Evolutionary conservation across 2,329 filamentous ascomycete genomes (phyloP).

Genomic region (Parascedosporium putredinis): DNA sequence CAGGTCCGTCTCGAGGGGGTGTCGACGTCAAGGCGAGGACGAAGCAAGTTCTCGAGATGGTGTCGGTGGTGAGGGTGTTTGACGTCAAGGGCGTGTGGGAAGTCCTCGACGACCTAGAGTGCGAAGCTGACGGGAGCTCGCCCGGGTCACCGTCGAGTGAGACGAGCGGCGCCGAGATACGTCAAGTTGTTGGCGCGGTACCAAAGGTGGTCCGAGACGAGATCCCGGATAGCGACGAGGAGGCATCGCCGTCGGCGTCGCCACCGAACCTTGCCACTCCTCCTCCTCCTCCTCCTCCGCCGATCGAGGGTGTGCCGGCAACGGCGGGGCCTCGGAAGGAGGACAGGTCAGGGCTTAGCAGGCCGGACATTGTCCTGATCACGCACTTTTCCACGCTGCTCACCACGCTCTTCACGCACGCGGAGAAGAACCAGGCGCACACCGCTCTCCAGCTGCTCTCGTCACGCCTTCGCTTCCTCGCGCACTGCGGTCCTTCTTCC

Average conservation of each 20-base stretch:
- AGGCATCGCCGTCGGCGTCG: constrained; percentile 3
- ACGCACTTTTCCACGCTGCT: constrained; percentile 44
- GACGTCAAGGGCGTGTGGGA: constrained; percentile 49
- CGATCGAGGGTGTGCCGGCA: neutral
- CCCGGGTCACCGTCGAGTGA: neutral
- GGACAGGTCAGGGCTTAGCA: neutral
- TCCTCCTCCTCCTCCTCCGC: too few relatives aligned
- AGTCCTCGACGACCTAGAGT: constrained; percentile 40
- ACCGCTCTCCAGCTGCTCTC: constrained; percentile 35
- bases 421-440: constrained; percentile 37
- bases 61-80: constrained; percentile 47
- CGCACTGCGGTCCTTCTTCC: constrained; percentile 26
- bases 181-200: neutral
- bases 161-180: neutral
- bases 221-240: constrained; percentile 9
- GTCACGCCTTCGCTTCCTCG: constrained; percentile 33
- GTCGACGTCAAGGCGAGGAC: constrained; percentile 15
- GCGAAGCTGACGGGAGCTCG: neutral
- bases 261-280: too few relatives aligned
- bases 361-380: constrained; percentile 39
- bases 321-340: neutral
- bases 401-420: constrained; percentile 38
- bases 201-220: constrained; percentile 6
- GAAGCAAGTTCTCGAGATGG: constrained; percentile 32
- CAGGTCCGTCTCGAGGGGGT: constrained; percentile 11